Evolutionary conservation across 2,329 filamentous ascomycete species (phyloP).

Genomic region (Diplodia mutila): DNA sequence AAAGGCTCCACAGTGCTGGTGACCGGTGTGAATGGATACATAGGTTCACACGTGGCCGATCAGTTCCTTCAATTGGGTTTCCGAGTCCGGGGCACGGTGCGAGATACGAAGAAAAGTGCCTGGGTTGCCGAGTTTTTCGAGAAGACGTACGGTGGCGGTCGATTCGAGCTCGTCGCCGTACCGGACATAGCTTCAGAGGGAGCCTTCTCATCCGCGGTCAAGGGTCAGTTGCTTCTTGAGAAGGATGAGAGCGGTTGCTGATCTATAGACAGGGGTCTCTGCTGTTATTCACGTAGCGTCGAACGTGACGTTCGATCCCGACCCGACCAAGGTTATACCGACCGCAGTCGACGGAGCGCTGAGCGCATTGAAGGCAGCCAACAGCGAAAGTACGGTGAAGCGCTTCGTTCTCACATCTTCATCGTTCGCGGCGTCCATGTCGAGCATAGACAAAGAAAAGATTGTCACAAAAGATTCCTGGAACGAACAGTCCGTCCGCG

Average conservation of each 20-base stretch:
- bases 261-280: constrained; percentile 36
- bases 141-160: constrained; percentile 30
- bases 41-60: constrained; percentile 40
- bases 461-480: constrained; percentile 35
- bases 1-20: constrained; percentile 37
- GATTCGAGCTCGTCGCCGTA: constrained; percentile 37
- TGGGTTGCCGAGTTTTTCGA: constrained; percentile 40
- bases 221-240: constrained; percentile 28
- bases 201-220: constrained; percentile 33
- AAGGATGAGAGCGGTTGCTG: not conserved
- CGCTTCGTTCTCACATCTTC: constrained; percentile 52
- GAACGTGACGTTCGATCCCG: constrained; percentile 42
- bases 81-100: constrained; percentile 40
- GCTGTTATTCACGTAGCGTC: constrained; percentile 53
- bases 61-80: constrained; percentile 38
- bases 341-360: constrained; percentile 41
- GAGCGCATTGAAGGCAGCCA: constrained; percentile 48
- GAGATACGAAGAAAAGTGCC: constrained; percentile 33
- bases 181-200: constrained; percentile 34
- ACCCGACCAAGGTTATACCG: constrained; percentile 49
- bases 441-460: constrained; percentile 36
- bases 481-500: constrained; percentile 38
- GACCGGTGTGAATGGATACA: constrained; percentile 42
- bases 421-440: constrained; percentile 38
- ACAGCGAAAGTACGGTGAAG: constrained; percentile 46